Base-by-base conservation (phyloP, 2,329 filamentous ascomycete species). In the Tolypocladium nubicola region DNA sequence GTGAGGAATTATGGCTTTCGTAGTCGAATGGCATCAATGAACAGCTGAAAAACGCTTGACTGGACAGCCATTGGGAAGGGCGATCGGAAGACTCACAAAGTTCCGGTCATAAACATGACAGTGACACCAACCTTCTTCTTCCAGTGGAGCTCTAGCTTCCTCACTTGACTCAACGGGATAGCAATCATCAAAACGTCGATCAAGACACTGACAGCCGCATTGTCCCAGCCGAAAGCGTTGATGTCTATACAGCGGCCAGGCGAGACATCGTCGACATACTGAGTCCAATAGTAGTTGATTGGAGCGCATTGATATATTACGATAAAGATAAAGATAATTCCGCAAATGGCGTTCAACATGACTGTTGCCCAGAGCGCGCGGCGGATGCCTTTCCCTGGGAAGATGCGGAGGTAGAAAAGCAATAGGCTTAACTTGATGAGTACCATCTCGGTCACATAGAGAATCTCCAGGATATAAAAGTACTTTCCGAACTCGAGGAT, bases 81-180 rank as follows among this genome's bases (percentile, higher is more conserved):
- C 11, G 7, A 1, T 21, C 11, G 3, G 11, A 37, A n/a, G 11
- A 45, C 53, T 55, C 30, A 58, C 57, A 58, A 56, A 8, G 30
- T 35, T 16, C 57, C 57, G 23, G 41, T 49, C 30, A 58, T 9
- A 19, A 58, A 58, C 57, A 58, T 58, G 49, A 58, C 21, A 43
- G 33, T 23, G 19, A 53, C 57, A 19, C 54, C 54, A 2, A 56
- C 7, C 57, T 58, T 58, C 49, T 58, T 56, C 37, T 58, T 58
- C 54, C 57, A 56, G 40, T 56, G 54, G 8, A 58, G 57, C 16
- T 54, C 41, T 4, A 56, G 54, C 14, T 43, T 45, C 14, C 49
- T n/a, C 13, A 58, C 33, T 37, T 56, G 49, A 43, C 40, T 56
- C 23, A 58, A 50, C 5, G 57, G 49, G 13, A 58, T 47, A 19